Evolutionary conservation across 768 basidiomycete species (phyloP), one percentile per base, ranked within the genome.

Genomic region (Sporobolomyces phaffii): DNA sequence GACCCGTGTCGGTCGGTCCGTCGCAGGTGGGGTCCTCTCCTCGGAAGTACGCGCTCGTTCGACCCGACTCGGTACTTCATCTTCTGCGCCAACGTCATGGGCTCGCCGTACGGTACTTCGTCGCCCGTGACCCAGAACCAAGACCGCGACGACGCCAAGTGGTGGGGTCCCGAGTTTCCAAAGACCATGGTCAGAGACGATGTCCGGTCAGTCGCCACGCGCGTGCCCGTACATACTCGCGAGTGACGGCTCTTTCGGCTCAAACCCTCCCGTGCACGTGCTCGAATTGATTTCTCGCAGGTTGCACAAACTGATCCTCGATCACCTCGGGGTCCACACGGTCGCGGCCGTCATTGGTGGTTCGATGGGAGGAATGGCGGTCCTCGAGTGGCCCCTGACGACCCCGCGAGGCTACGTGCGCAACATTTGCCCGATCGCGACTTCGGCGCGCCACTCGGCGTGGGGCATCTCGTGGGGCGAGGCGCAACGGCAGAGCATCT

Each of bases 401-500:
- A 85, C 88, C 0, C 63, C 70, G 3, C 74, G 74, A 1, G 78
- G 78, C 33, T 97, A 88, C 77, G 82, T 97, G 41, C 83, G 83
- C 24, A 85, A 87, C 72, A 86, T 98, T 72, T 83, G 94, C 61
- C 90, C 93, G 2, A 84, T 99, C 41, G 94, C 94, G 1, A 98
- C 92, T 1, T 91, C 90, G n/a, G 89, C 93, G 1, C 84, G 91
- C 1, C 94, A 97, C 79, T 92, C 90, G 3, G 94, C 94, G 0
- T 99, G 96, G 96, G 96, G 94, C 77, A 99, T 99, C 78, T 88
- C 87, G 75, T 99, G 94, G 94, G 93, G 92, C 17, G 94, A 98
- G 77, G 89, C 93, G 0, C 94, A 99, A 76, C 84, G 94, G 0
- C 94, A 97, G 77, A 88, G 88, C 77, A 96, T 99, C 74, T 99